Evolutionary conservation across 116 monocot genomes (phyloP), one percentile per base, ranked within the genome.

Genomic region (Trichopus zeylanicus): DNA sequence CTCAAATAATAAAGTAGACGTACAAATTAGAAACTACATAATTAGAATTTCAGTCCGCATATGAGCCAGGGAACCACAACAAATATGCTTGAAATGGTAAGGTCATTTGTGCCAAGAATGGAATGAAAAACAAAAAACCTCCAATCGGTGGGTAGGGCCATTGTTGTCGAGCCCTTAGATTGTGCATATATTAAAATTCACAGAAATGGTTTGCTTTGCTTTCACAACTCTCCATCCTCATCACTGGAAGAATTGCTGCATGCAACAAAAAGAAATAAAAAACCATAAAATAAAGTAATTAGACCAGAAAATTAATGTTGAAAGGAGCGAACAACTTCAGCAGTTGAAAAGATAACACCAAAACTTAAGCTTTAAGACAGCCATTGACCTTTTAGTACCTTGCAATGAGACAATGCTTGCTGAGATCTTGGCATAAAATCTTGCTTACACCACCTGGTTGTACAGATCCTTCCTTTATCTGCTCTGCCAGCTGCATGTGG

Each of bases 361-460:
- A 42, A 42, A 42, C 42, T 42, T 42, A 42, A 13, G 42, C 13
- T 42, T 4, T 9, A 42, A 42, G 42, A 42, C n/a, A 42, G 42
- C 42, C 13, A 13, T n/a, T 8, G 16, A 69, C 31, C 15, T 37
- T 15, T 3, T 9, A 56, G 38, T 78, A 78, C 74, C 78, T 67
- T 24, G 48, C 2, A 32, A 22, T 31, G 31, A 32, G 39, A 59
- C 84, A 84, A 65, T 79, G 72, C 52, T 69, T 69, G 70, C 75
- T 84, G 35, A 84, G 75, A 67, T 84, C 79, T 68, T 73, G 61
- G 51, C 84, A 79, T 42, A 84, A 61, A 27, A 62, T 72, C 35
- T 70, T 84, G 75, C 76, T 73, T 6, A 76, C 79, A 30, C 70
- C 66, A 0, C 69, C 79, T 31, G 72, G n/a, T 72, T 79, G 42